phyloP scores from a whole-genome alignment of 179 eudicot genomes.

The Corrigiola litoralis region DNA sequence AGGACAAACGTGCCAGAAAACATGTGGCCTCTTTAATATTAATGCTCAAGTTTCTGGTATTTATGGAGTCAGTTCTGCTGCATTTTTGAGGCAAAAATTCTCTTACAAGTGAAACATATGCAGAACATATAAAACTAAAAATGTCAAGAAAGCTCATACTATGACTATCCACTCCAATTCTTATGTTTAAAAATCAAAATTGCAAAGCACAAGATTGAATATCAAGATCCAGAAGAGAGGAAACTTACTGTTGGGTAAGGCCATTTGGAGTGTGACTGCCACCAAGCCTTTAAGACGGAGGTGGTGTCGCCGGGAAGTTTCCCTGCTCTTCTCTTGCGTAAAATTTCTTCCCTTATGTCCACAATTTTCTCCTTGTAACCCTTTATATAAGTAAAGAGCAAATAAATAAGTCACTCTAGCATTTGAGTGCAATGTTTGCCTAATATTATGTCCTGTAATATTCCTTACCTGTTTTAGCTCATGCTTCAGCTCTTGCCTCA shows the following conservation, averaged over 20 bases:
- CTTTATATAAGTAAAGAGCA: conserved; percentile 21
- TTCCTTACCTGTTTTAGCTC: conserved; percentile 66
- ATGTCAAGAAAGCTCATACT: not conserved
- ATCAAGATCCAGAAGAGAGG: not conserved
- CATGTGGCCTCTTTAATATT: not conserved
- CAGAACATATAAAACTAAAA: not conserved
- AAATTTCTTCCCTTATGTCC: conserved; percentile 77
- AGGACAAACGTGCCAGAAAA: not conserved
- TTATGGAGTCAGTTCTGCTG: not conserved
- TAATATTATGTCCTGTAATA: not conserved
- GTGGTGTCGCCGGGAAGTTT: conserved; percentile 89
- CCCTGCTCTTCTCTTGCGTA: conserved; percentile 84
- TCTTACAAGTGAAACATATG: not conserved
- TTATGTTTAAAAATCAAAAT: not conserved
- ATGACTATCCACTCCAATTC: not conserved
- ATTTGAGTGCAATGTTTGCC: not conserved
- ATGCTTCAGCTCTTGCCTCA: conserved; percentile 72
- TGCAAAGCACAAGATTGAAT: not conserved
- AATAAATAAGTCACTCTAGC: not conserved
- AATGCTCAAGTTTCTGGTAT: not conserved
- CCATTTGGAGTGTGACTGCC: conserved; percentile 90
- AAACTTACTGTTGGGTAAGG: conserved; percentile 75
- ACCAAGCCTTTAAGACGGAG: conserved; percentile 80
- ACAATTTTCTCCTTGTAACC: conserved; percentile 85
- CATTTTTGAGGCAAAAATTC: not conserved